These are phyloP conservation scores for Babesia bigemina DNA, from an alignment of 169 alveolate species.

Conservation along the genomic window DNA sequence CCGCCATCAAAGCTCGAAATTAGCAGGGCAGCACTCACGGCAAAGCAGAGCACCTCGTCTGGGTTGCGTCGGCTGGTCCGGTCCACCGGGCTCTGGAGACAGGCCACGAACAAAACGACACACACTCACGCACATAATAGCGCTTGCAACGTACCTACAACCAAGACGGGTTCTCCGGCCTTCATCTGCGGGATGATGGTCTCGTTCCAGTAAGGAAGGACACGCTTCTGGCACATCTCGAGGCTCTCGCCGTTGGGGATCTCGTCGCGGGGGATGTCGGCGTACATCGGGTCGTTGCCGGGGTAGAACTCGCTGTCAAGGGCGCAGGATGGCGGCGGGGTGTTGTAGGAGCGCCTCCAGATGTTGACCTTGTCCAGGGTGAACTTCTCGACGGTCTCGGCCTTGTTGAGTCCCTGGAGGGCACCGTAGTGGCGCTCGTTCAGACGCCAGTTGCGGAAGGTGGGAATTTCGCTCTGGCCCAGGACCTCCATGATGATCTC, in stretches of 20 bases:
- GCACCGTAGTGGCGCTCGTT: slow-evolving; percentile 99
- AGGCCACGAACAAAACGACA: too few relatives aligned
- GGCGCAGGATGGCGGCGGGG: slow-evolving; percentile 97
- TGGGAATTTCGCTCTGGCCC: slow-evolving; percentile 89
- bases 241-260: slow-evolving; percentile 95
- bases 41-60: too few relatives aligned
- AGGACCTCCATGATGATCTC: slow-evolving; percentile 87
- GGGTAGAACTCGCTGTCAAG: slow-evolving; percentile 89
- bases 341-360: slow-evolving; percentile 96
- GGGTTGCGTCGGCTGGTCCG: too few relatives aligned
- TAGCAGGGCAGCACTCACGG: too few relatives aligned
- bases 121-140: too few relatives aligned
- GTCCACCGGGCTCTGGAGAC: too few relatives aligned
- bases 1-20: too few relatives aligned
- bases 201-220: slow-evolving; percentile 93
- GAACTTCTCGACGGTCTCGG: slow-evolving; percentile 94
- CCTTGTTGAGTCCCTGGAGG: slow-evolving; percentile 95
- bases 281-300: slow-evolving; percentile 85
- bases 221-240: slow-evolving; percentile 93
- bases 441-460: slow-evolving; percentile 88
- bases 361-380: slow-evolving; percentile 94
- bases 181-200: slow-evolving; percentile 90
- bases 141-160: slow-evolving; percentile 66
- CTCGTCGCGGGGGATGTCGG: slow-evolving; percentile 85
- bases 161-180: slow-evolving; percentile 90